A percentile compares a stretch with the other conserved stretches of the same genome.
These are phyloP conservation scores for Eragrostis tef DNA, from an alignment of 202 grass and related monocot species.

Conservation along the genomic window DNA sequence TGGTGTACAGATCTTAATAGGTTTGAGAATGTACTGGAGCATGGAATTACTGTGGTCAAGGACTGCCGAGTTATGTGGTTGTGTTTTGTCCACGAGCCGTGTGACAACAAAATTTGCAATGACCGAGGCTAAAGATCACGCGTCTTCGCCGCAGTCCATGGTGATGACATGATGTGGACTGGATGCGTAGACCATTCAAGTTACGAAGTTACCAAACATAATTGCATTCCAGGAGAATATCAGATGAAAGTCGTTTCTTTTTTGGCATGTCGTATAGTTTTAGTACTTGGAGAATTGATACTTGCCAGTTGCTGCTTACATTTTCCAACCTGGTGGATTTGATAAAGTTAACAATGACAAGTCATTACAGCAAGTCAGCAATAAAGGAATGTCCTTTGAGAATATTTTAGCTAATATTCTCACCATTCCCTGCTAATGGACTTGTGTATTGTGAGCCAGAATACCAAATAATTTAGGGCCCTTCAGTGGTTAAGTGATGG, in stretches of 20 bases:
- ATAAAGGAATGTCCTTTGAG: constrained; percentile 14
- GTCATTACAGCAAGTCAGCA: constrained; percentile 13
- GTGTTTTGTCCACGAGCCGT: neutral
- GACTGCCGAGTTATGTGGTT: neutral
- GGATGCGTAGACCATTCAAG: constrained; percentile 10
- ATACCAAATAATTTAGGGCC: constrained; percentile 10
- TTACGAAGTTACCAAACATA: neutral
- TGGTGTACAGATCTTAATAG: constrained; percentile 15
- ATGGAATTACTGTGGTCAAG: neutral
- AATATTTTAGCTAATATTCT: constrained; percentile 15
- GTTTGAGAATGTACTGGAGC: neutral
- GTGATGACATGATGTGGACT: neutral
- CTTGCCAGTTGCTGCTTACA: neutral
- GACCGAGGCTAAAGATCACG: neutral
- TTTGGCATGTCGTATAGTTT: no score
- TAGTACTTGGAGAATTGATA: constrained; percentile 1
- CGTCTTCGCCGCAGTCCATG: neutral
- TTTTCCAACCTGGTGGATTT: neutral
- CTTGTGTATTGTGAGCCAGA: constrained; percentile 30
- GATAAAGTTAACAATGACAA: constrained; percentile 3
- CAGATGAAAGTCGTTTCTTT: neutral
- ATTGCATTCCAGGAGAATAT: neutral
- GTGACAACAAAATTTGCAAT: neutral
- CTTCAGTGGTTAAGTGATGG: neutral
- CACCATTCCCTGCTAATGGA: neutral